Percentiles rank a stretch among this genome's conserved stretches.
Conservation (phyloP, 176 grass and related monocot species). For the Elymus sibiricus region DNA sequence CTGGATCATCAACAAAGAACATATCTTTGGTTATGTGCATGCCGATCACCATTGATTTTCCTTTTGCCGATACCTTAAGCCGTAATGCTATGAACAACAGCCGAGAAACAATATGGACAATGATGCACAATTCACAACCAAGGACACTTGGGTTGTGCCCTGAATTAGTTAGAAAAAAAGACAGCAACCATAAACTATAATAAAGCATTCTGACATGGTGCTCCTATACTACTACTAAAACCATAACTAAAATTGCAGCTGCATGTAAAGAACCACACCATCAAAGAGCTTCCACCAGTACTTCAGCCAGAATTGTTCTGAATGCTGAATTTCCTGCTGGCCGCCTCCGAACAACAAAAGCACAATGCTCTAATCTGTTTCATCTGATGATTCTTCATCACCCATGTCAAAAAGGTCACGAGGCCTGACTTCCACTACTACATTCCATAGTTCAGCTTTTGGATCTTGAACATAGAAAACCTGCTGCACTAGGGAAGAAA, state of each 20-base stretch:
- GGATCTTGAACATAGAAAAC: slow-evolving; percentile 3
- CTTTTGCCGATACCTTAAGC: neutral
- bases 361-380: neutral
- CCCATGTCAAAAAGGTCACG: slow-evolving; percentile 1
- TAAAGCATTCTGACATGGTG: too few species aligned
- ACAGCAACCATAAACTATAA: too few species aligned
- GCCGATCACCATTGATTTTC: slow-evolving; percentile 5
- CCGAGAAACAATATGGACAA: slow-evolving; percentile 22
- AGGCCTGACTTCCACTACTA: neutral
- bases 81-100: slow-evolving; percentile 35
- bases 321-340: too few species aligned
- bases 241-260: too few species aligned
- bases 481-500: neutral
- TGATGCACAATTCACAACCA: neutral
- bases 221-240: too few species aligned
- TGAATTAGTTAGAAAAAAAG: too few species aligned
- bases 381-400: neutral
- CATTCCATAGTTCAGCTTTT: neutral
- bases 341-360: neutral
- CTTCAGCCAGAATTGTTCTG: too few species aligned
- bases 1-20: slow-evolving; percentile 6
- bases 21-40: slow-evolving; percentile 4
- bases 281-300: too few species aligned
- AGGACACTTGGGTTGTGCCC: too few species aligned
- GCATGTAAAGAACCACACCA: too few species aligned